Evolutionary conservation across 495 filamentous ascomycete species (phyloP).

Genomic region (Immersiella caudata): DNA sequence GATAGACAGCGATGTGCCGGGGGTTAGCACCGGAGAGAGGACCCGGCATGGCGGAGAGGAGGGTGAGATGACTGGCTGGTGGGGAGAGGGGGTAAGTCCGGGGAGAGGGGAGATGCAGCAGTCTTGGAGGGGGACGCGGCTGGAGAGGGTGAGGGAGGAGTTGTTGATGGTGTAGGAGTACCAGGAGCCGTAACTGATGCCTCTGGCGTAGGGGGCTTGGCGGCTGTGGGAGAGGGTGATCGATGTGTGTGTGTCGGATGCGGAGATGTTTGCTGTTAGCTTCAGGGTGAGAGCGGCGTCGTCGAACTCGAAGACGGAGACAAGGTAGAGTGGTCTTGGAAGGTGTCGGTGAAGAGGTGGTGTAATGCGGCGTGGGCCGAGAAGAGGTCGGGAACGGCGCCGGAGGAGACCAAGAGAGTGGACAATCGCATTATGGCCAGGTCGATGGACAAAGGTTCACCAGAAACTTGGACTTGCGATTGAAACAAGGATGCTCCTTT

Average conservation of each 20-base stretch:
- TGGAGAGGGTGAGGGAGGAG: neutral
- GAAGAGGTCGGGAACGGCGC: neutral
- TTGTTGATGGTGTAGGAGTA: slow-evolving; percentile 9
- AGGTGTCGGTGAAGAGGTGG: slow-evolving; percentile 10
- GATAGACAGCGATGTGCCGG: neutral
- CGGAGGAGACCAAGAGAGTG: neutral
- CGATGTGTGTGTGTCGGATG: neutral
- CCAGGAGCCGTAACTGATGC: neutral
- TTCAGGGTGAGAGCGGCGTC: neutral
- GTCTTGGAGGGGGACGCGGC: neutral
- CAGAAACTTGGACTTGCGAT: too few relatives aligned
- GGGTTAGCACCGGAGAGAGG: neutral
- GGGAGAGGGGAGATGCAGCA: neutral
- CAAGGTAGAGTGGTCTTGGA: neutral
- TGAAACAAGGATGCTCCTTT: too few relatives aligned
- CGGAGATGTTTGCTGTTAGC: neutral
- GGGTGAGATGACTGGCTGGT: neutral
- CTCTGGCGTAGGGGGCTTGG: neutral
- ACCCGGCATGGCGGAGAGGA: neutral
- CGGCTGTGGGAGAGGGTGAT: slow-evolving; percentile 1
- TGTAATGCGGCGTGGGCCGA: neutral
- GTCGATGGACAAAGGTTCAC: too few relatives aligned
- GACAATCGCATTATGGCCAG: neutral
- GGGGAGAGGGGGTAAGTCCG: neutral
- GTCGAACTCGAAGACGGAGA: slow-evolving; percentile 6